These are phyloP conservation scores for Calonectria naviculata DNA, from an alignment of 2,329 filamentous ascomycete genomes.

Conservation along the genomic window DNA sequence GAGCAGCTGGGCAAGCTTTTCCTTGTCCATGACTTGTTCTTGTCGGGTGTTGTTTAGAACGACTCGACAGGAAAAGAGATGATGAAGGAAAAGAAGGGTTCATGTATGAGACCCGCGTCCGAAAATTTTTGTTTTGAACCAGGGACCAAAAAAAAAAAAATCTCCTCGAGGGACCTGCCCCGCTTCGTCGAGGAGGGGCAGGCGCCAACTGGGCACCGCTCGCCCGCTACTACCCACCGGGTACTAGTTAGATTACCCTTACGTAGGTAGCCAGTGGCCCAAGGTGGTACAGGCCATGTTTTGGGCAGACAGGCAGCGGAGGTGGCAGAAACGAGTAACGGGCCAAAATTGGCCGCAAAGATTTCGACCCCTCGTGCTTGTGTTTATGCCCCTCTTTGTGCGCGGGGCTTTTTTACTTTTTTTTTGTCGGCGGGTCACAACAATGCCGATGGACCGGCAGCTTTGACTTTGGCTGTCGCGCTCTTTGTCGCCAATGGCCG, in stretches of 20 bases:
- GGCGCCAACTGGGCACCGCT: background rate
- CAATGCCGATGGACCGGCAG: slow-evolving; percentile 3
- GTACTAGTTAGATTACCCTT: background rate
- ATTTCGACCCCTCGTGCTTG: slow-evolving; percentile 5
- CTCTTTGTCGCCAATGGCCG: too few relatives aligned
- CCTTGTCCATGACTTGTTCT: slow-evolving; percentile 56
- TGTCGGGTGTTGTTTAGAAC: slow-evolving; percentile 33
- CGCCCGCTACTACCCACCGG: background rate
- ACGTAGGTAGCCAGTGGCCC: slow-evolving; percentile 4
- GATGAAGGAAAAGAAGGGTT: slow-evolving; percentile 22
- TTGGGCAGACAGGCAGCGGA: slow-evolving; percentile 9
- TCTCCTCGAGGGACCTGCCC: slow-evolving; percentile 22
- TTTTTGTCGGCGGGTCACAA: slow-evolving; percentile 22
- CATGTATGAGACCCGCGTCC: slow-evolving; percentile 9
- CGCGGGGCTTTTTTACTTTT: slow-evolving; percentile 33
- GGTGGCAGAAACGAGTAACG: background rate
- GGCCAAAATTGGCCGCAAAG: slow-evolving; percentile 4
- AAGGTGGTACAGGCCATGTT: slow-evolving; percentile 2
- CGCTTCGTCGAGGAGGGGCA: slow-evolving; percentile 18
- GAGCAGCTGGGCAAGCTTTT: slow-evolving; percentile 87
- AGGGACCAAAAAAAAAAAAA: slow-evolving; percentile 24
- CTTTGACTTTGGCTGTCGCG: background rate
- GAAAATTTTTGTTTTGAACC: slow-evolving; percentile 21
- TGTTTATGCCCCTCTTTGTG: slow-evolving; percentile 17
- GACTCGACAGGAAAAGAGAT: slow-evolving; percentile 35